Conservation (phyloP, 768 basidiomycete genomes). For the Filobasidium floriforme region DNA sequence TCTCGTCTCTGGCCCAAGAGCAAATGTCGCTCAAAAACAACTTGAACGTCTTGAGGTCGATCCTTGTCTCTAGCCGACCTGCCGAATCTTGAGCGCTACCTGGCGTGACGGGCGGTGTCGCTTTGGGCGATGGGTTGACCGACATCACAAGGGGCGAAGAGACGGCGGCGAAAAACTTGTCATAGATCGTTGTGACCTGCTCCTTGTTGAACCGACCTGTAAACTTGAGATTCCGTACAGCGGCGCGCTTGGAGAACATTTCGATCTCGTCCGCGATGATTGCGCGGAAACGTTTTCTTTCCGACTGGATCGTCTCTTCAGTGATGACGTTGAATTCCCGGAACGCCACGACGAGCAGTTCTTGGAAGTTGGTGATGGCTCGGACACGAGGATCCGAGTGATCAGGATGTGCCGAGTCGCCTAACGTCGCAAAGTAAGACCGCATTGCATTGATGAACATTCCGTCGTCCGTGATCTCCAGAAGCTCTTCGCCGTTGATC, state of each 20-base stretch:
- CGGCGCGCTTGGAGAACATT: slow-evolving; percentile 82
- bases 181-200: slow-evolving; percentile 81
- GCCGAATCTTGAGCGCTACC: slow-evolving; percentile 48
- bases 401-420: slow-evolving; percentile 85
- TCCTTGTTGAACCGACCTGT: slow-evolving; percentile 78
- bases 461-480: slow-evolving; percentile 93
- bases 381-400: slow-evolving; percentile 80
- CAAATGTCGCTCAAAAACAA: slow-evolving; percentile 84
- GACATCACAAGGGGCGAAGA: background rate
- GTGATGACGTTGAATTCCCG: slow-evolving; percentile 94
- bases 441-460: slow-evolving; percentile 94
- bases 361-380: slow-evolving; percentile 94
- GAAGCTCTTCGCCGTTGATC: slow-evolving; percentile 86
- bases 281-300: slow-evolving; percentile 73
- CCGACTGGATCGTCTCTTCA: slow-evolving; percentile 81
- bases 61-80: slow-evolving; percentile 80
- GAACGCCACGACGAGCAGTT: slow-evolving; percentile 91
- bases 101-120: slow-evolving; percentile 27
- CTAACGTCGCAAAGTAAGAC: slow-evolving; percentile 85
- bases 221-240: slow-evolving; percentile 74
- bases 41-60: slow-evolving; percentile 75
- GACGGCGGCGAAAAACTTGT: slow-evolving; percentile 55
- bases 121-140: background rate
- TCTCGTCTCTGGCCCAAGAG: slow-evolving; percentile 93
- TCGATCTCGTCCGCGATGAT: slow-evolving; percentile 92